A percentile compares a stretch with the other conserved stretches of the same genome.
These are phyloP conservation scores for Rhexocercosporidium sp. DNA, from an alignment of 2,329 filamentous ascomycete genomes.

Conservation along the genomic window DNA sequence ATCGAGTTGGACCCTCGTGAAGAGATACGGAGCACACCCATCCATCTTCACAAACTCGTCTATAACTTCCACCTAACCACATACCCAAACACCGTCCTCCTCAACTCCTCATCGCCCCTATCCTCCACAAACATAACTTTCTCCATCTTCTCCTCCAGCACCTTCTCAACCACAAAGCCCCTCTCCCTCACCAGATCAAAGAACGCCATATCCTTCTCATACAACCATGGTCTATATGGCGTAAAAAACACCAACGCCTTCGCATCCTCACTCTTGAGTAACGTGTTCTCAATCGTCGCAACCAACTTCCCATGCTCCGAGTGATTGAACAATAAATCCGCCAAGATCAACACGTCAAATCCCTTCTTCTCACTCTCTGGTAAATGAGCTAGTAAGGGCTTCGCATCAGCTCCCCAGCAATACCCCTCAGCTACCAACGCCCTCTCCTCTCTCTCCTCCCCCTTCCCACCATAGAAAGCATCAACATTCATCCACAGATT, in stretches of 20 bases:
- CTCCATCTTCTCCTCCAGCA: conserved; percentile 82
- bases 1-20: neutral
- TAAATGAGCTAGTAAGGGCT: conserved; percentile 63
- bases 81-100: conserved; percentile 69
- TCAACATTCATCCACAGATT: conserved; percentile 80
- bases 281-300: conserved; percentile 69
- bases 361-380: conserved; percentile 38
- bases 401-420: conserved; percentile 77
- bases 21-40: neutral
- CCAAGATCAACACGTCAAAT: conserved; percentile 85
- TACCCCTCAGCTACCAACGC: conserved; percentile 70
- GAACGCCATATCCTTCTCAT: conserved; percentile 83
- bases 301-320: conserved; percentile 82
- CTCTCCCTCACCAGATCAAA: conserved; percentile 75
- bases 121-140: conserved; percentile 90
- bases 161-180: conserved; percentile 79
- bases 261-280: conserved; percentile 52
- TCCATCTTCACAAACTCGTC: neutral
- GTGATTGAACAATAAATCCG: conserved; percentile 90
- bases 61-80: conserved; percentile 37
- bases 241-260: conserved; percentile 89
- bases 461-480: conserved; percentile 15
- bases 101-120: conserved; percentile 79
- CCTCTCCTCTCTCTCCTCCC: conserved; percentile 26
- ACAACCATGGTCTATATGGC: conserved; percentile 89